These are phyloP conservation scores for Lipomyces spencermartinsiae DNA, from an alignment of 805 yeast species.

Conservation along the genomic window DNA sequence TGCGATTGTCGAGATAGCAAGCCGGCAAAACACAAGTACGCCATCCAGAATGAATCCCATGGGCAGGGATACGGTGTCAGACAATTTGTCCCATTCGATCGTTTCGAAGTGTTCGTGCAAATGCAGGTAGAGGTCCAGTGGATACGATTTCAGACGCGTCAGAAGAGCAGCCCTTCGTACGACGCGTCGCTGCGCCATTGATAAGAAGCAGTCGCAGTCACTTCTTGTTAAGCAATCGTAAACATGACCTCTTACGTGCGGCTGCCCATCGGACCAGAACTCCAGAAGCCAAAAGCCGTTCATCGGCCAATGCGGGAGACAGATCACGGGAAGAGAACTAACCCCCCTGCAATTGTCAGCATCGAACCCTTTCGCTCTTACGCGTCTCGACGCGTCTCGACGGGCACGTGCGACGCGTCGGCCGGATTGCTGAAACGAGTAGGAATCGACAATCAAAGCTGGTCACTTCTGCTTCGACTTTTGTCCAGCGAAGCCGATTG, in stretches of 20 bases:
- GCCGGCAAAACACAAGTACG: constrained; percentile 22
- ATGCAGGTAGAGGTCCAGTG: constrained; percentile 26
- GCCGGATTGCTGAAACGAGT: background rate
- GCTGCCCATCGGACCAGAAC: no score
- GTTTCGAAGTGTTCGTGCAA: constrained; percentile 30
- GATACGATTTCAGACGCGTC: constrained; percentile 34
- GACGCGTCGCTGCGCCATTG: constrained; percentile 17
- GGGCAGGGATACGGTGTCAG: constrained; percentile 26
- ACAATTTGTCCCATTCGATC: constrained; percentile 34
- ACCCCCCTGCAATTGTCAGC: background rate
- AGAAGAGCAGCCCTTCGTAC: constrained; percentile 31
- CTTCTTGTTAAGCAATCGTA: background rate
- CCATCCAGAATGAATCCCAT: constrained; percentile 29
- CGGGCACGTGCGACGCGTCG: no score
- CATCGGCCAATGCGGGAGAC: no score
- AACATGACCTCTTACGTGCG: background rate
- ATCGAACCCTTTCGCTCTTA: no score
- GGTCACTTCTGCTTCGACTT: background rate
- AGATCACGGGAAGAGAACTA: background rate
- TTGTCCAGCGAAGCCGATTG: background rate
- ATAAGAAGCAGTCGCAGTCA: background rate
- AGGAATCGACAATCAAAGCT: background rate
- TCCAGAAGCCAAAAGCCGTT: no score
- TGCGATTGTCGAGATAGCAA: constrained; percentile 15
- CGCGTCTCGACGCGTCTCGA: no score